Evolutionary conservation across 202 grass and related monocot species (phyloP), one percentile per base, ranked within the genome.

Genomic region (Hordeum pubiflorum): DNA sequence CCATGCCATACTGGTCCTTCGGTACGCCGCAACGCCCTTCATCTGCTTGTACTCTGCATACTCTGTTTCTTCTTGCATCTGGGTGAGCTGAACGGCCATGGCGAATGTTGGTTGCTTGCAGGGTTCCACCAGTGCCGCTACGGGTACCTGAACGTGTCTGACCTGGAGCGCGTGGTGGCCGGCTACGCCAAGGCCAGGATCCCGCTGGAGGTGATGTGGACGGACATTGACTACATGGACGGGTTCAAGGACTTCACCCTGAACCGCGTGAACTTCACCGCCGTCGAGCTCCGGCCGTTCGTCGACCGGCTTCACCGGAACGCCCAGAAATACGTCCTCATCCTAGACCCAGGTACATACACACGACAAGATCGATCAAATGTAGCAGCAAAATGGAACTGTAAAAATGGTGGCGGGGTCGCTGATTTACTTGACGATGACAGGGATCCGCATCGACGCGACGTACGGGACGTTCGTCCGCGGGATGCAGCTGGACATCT

Each of bases 221-320:
- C 89, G 4, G 91, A 97, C 81, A 97, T 97, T 11, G 94, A 97
- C 83, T 85, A 97, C 89, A 97, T 97, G 94, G 89, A 97, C 60
- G 83, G 52, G 3, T 93, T 11, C 87, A 91, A 91, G 79, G 94
- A 97, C 80, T 97, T 93, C 74, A 97, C 94, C 0, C 74, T 97
- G 1, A 74, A 93, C 57, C 91, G 85, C 5, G 60, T 91, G 12
- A 97, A 97, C 72, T 97, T 89, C 55, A 70, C 91, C 40, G 73
- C 83, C 10, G 63, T 56, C 9, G 59, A 57, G 9, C 79, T 97
- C 83, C 85, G 77, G 13, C 70, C 11, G 10, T 92, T 97, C 46
- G 89, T 97, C 24, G 70, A 90, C 44, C 43, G 74, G 7, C 84
- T 97, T 18, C 94, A 97, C 80, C 40, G 69, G 18, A 94, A 90